Evolutionary conservation across 768 basidiomycete genomes (phyloP).

Genomic region (Calvatia gigantea): DNA sequence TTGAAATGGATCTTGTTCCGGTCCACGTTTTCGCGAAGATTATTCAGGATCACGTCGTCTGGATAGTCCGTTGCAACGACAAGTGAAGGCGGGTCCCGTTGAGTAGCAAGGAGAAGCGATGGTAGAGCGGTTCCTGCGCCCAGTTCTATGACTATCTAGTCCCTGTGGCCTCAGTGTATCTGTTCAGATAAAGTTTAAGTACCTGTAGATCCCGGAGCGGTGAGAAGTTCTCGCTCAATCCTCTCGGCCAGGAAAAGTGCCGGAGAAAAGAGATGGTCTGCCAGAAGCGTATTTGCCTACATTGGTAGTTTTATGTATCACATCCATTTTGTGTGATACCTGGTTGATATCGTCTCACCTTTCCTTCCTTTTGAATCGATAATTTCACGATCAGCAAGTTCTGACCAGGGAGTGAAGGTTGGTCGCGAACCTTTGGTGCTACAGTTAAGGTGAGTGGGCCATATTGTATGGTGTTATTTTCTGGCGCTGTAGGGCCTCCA

Average conservation of each 20-base stretch:
- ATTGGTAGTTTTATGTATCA: not conserved
- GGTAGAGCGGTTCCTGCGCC: conserved; percentile 69
- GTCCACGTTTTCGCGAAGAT: conserved; percentile 51
- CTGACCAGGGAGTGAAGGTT: conserved; percentile 30
- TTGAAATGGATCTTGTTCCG: conserved; percentile 39
- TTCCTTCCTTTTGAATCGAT: conserved; percentile 9
- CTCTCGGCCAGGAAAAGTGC: conserved; percentile 62
- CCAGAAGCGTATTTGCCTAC: conserved; percentile 68
- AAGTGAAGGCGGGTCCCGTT: conserved; percentile 40
- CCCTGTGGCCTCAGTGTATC: not conserved
- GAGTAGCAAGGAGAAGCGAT: conserved; percentile 53
- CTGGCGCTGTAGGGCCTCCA: conserved; percentile 39
- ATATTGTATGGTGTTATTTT: conserved; percentile 44
- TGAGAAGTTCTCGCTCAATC: conserved; percentile 54
- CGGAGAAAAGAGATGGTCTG: conserved; percentile 73
- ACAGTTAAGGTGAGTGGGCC: conserved; percentile 52
- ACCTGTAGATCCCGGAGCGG: conserved; percentile 40
- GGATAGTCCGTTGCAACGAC: conserved; percentile 71
- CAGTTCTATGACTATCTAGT: conserved; percentile 57
- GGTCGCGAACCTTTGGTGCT: conserved; percentile 50
- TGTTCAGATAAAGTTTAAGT: conserved; percentile 4
- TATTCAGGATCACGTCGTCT: conserved; percentile 55
- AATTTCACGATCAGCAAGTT: conserved; percentile 33
- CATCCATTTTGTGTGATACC: not conserved
- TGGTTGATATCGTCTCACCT: not conserved